Base-by-base conservation (phyloP, 257 asterid species). In the Paraleonurus japonicus region DNA sequence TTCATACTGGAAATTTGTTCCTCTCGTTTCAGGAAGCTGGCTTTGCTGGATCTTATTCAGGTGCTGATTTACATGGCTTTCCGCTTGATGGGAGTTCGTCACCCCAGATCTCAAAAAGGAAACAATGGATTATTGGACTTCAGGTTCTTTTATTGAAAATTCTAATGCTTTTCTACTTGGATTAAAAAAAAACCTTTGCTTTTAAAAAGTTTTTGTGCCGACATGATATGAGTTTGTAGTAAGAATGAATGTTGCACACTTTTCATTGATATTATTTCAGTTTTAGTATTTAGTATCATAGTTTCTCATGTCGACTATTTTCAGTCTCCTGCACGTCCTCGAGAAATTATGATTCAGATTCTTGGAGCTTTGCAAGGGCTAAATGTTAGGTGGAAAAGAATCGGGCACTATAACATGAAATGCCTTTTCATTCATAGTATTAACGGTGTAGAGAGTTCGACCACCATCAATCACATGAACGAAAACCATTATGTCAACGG, bases 341-440 rank as follows among this genome's bases (percentile, higher is more conserved):
- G 85, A 66, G 92, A 88, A 75, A 83, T 92, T 76, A 95, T 95
- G 99, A 77, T 76, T 57, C 96, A 88, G 80, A 88, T 95, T 84
- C 99, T 95, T 45, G 82, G 85, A 60, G 87, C 86, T 69, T 75
- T 95, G 73, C 95, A 81, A 81, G 89, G 84, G 74, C 85, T 92
- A 66, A 83, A 90, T 68, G 97, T 95, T 59, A 64, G 90, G 81
- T 95, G 99, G 99, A 95, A 95, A 79, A 95, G 84, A 78, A 84
- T 86, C 53, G 99, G 98, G 73, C 96, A 79, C 71, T 92, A 87
- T 27, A 95, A 89, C 80, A 83, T 95, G 91, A 94, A 86, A 86
- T 94, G 99, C 77, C 86, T 89, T 62, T 81, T 88, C 82, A 53
- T 75, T 65, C 90, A 76, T 65, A 75, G 67, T 45, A 58, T 67